Conservation (phyloP, 2,329 filamentous ascomycete species). For the Zopfia rhizophila region DNA sequence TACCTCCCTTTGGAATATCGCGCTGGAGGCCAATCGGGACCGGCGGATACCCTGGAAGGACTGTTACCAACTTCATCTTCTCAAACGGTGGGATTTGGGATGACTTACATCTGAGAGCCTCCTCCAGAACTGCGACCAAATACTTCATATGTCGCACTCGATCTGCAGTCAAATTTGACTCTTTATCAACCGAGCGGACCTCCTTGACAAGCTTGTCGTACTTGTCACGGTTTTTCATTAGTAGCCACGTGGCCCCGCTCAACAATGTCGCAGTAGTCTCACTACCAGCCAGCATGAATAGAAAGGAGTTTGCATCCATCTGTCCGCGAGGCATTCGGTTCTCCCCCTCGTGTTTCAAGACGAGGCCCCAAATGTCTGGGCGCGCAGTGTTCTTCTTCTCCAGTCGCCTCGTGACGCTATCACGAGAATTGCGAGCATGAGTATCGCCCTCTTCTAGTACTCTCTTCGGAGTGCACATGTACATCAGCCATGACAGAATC, state of each 20-base stretch:
- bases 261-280: conserved; percentile 43
- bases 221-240: conserved; percentile 24
- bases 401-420: too few species aligned
- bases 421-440: too few species aligned
- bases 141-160: conserved; percentile 34
- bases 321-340: conserved; percentile 30
- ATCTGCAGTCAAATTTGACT: conserved; percentile 40
- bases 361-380: conserved; percentile 49
- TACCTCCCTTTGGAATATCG: conserved; percentile 32
- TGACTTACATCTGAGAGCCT: conserved; percentile 24
- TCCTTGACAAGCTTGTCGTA: conserved; percentile 27
- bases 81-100: conserved; percentile 26
- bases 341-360: conserved; percentile 37
- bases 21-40: conserved; percentile 44
- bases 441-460: too few species aligned
- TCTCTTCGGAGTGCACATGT: too few species aligned
- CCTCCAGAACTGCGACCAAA: conserved; percentile 32
- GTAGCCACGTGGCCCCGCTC: conserved; percentile 39
- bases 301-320: conserved; percentile 39
- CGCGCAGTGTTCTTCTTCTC: too few species aligned
- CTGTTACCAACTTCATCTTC: conserved; percentile 41
- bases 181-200: conserved; percentile 19
- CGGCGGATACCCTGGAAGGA: conserved; percentile 50
- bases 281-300: conserved; percentile 51
- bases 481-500: too few species aligned